These are phyloP conservation scores for Cyclotella sp. DNA, from an alignment of 108 stramenopile species.

Conservation along the genomic window DNA sequence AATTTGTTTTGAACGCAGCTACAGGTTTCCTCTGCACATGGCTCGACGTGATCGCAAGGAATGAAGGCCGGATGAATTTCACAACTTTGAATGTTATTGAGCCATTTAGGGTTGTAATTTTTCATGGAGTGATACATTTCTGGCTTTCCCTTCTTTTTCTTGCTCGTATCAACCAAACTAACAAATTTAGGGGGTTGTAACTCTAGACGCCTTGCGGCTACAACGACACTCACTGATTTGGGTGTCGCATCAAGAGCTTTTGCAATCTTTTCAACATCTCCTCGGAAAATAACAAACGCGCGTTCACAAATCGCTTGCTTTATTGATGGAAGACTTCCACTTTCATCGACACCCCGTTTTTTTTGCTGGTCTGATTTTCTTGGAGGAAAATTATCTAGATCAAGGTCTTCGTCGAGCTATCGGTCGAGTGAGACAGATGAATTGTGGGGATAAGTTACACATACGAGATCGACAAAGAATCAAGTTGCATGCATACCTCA, in stretches of 20 bases:
- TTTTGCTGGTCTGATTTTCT: conserved; percentile 4
- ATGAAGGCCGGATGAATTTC: conserved; percentile 59
- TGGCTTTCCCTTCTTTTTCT: conserved; percentile 37
- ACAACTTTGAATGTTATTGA: conserved; percentile 46
- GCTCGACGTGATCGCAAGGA: conserved; percentile 76
- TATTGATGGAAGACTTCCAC: conserved; percentile 26
- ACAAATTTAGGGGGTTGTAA: conserved; percentile 31
- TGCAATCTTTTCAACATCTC: conserved; percentile 55
- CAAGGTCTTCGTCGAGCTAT: conserved; percentile 20
- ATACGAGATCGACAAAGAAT: background rate
- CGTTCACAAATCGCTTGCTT: conserved; percentile 56
- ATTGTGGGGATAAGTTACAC: background rate
- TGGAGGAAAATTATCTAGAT: background rate
- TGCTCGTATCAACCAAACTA: conserved; percentile 18
- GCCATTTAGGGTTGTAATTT: conserved; percentile 56
- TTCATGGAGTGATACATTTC: conserved; percentile 44
- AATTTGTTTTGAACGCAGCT: conserved; percentile 66
- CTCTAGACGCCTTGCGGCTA: conserved; percentile 16
- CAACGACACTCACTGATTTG: conserved; percentile 27
- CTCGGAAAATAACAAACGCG: conserved; percentile 52
- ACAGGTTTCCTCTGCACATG: conserved; percentile 71
- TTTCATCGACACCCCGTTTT: background rate
- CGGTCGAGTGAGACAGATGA: background rate
- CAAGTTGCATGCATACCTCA: conserved; percentile 19
- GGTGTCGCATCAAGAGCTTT: conserved; percentile 31